Evolutionary conservation across 352 stramenopile species (phyloP).

Genomic region (Bremia lactucae): DNA sequence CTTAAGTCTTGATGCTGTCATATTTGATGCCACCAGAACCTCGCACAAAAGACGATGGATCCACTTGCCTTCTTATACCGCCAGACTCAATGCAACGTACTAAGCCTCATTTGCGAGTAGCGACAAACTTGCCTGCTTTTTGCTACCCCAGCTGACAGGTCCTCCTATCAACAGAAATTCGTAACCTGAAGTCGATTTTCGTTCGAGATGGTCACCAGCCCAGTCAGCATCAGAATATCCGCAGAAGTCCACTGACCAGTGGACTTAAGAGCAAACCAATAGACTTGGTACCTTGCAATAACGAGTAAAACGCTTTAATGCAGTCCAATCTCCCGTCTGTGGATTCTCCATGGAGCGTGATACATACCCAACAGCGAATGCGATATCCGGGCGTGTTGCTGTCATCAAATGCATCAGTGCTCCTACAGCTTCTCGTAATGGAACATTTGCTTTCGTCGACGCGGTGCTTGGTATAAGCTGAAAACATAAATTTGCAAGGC

Average conservation of each 20-base stretch:
- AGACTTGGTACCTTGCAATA: conserved; percentile 11
- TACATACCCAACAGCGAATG: conserved; percentile 5
- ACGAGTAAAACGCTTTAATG: conserved; percentile 5
- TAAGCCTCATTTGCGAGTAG: conserved; percentile 5
- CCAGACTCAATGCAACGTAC: conserved; percentile 4
- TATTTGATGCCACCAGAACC: neutral
- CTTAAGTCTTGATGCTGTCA: conserved; percentile 2
- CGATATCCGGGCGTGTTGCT: conserved; percentile 11
- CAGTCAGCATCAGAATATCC: neutral
- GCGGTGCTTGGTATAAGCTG: neutral
- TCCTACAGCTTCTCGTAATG: too few species aligned
- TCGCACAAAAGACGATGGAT: conserved; percentile 2
- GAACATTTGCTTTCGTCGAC: neutral
- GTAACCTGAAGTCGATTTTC: conserved; percentile 2
- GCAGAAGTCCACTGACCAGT: neutral
- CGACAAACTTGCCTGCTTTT: conserved; percentile 1
- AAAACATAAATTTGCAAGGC: too few species aligned
- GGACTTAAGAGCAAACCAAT: neutral
- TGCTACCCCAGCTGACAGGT: neutral
- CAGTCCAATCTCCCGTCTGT: conserved; percentile 8
- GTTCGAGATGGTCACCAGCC: neutral
- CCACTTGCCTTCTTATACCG: conserved; percentile 4
- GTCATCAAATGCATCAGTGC: too few species aligned
- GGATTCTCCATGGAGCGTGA: conserved; percentile 14
- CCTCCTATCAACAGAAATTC: neutral